These are phyloP conservation scores for Guyanaporus albipodus DNA, from an alignment of 768 basidiomycete species.

Conservation along the genomic window DNA sequence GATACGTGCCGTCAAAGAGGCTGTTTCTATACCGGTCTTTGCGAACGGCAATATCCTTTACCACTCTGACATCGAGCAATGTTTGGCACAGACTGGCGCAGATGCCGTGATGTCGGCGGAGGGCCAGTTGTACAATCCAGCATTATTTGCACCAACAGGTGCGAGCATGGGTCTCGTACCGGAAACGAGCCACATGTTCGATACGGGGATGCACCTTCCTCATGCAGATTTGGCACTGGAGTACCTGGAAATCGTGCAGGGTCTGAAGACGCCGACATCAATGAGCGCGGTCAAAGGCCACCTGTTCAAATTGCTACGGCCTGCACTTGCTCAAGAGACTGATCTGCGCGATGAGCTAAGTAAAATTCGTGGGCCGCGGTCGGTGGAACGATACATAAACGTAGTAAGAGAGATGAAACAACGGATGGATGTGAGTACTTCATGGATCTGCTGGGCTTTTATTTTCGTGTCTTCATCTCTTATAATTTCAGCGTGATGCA, in stretches of 20 bases:
- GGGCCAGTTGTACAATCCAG: conserved; percentile 90
- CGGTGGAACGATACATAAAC: conserved; percentile 39
- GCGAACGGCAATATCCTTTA: conserved; percentile 96
- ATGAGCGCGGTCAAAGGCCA: conserved; percentile 85
- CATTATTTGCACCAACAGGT: conserved; percentile 53
- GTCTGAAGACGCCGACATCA: conserved; percentile 59
- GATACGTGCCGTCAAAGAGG: conserved; percentile 86
- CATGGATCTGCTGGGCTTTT: background rate
- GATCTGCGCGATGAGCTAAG: conserved; percentile 77
- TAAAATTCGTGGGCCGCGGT: conserved; percentile 33
- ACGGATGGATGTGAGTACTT: conserved; percentile 49
- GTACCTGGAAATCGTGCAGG: conserved; percentile 76
- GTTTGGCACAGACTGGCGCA: conserved; percentile 78
- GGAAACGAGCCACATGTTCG: conserved; percentile 21
- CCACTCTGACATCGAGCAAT: conserved; percentile 74
- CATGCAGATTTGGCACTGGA: conserved; percentile 73
- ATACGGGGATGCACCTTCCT: conserved; percentile 47
- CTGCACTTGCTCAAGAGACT: conserved; percentile 58
- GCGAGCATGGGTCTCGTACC: conserved; percentile 12
- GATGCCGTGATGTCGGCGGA: conserved; percentile 96
- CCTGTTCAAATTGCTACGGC: conserved; percentile 87
- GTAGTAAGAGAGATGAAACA: conserved; percentile 57
- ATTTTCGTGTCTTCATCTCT: too few species aligned
- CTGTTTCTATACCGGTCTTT: conserved; percentile 89
- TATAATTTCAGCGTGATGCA: conserved; percentile 42